phyloP scores from a whole-genome alignment of 176 grass and related monocot species.

The Oryza australiensis region DNA sequence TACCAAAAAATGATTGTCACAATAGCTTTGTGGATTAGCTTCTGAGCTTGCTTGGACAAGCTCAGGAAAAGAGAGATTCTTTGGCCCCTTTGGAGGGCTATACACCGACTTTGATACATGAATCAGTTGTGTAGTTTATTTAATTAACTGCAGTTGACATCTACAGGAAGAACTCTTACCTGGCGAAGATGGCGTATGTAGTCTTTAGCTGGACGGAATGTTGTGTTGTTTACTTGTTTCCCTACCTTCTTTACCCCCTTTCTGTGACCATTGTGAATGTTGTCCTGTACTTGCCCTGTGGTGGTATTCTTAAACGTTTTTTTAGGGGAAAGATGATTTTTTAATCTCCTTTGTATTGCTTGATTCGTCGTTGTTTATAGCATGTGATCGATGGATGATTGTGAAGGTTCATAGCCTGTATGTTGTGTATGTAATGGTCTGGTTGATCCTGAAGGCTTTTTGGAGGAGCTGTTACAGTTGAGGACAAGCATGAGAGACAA shows the following conservation, averaged over 20 bases:
- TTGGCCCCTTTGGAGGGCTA: constrained; percentile 35
- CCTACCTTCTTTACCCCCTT: constrained; percentile 7
- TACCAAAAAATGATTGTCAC: not conserved
- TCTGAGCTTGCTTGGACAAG: constrained; percentile 11
- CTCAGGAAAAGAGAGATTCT: not conserved
- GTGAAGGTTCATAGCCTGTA: not conserved
- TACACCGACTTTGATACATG: constrained; percentile 34
- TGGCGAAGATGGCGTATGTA: constrained; percentile 32
- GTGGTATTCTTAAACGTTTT: constrained; percentile 2
- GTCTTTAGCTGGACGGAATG: constrained; percentile 12
- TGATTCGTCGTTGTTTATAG: not conserved
- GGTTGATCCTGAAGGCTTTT: not conserved
- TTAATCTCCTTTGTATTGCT: not conserved
- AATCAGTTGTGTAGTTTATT: constrained; percentile 36
- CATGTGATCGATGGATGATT: not conserved
- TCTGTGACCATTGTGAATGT: not conserved
- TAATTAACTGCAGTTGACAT: not conserved
- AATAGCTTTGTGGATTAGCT: not conserved
- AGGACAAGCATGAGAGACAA: not conserved
- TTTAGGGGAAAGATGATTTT: not conserved
- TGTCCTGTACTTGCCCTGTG: not conserved
- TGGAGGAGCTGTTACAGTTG: not conserved
- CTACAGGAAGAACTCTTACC: constrained; percentile 25
- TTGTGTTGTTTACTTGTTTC: constrained; percentile 22
- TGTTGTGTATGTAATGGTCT: not conserved